Percentiles rank a stretch among this genome's conserved stretches.
Evolutionary conservation across 1,284 basidiomycete genomes (phyloP).

Genomic region (Ustilago tritici): DNA sequence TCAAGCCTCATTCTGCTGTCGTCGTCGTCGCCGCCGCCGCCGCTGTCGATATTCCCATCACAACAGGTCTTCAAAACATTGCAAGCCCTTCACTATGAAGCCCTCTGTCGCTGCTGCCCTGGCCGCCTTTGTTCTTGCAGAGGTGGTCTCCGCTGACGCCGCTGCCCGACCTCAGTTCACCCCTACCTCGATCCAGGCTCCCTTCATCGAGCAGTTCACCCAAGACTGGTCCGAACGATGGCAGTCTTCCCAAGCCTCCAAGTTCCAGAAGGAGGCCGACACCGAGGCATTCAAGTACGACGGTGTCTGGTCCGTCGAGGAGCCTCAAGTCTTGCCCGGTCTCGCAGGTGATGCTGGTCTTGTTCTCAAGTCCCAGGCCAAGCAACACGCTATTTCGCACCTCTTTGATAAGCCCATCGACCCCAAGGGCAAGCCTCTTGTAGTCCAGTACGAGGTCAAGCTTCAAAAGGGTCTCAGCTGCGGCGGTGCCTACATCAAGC

Average conservation of each 20-base stretch:
- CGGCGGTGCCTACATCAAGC: conserved; percentile 98
- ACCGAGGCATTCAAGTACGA: conserved; percentile 83
- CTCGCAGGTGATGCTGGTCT: conserved; percentile 70
- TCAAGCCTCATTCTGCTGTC: neutral
- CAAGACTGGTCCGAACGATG: conserved; percentile 90
- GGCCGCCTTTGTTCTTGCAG: conserved; percentile 46
- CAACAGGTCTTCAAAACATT: neutral
- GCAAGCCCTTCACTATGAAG: conserved; percentile 29
- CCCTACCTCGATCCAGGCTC: conserved; percentile 85
- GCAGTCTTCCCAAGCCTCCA: conserved; percentile 95
- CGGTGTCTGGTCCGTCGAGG: conserved; percentile 96
- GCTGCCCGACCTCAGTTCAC: conserved; percentile 70
- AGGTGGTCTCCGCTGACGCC: conserved; percentile 39
- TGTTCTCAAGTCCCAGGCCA: conserved; percentile 80
- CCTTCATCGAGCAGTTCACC: conserved; percentile 97
- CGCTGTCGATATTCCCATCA: neutral
- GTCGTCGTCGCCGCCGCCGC: neutral
- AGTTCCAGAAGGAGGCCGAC: conserved; percentile 73
- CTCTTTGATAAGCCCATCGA: conserved; percentile 83
- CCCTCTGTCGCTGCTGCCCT: conserved; percentile 42
- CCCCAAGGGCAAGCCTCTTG: conserved; percentile 87
- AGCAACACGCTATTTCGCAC: conserved; percentile 96
- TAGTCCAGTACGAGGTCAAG: conserved; percentile 95
- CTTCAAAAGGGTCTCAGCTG: conserved; percentile 99
- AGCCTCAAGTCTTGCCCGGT: conserved; percentile 78